phyloP scores from a whole-genome alignment of 2,329 filamentous ascomycete genomes.

The Arthroderma sp. region DNA sequence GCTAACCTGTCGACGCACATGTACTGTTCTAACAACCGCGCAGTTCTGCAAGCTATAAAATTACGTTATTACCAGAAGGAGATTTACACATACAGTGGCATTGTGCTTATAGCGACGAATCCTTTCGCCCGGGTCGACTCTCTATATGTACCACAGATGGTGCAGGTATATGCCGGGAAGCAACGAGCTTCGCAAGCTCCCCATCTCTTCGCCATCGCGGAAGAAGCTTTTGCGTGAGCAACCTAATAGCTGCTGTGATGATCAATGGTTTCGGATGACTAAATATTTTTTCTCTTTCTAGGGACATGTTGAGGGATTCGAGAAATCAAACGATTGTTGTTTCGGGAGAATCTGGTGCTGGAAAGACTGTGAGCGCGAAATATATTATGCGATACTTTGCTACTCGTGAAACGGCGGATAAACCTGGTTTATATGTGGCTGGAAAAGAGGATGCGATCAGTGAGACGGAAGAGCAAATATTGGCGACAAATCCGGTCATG shows the following conservation, averaged over 20 bases:
- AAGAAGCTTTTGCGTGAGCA: slow-evolving; percentile 88
- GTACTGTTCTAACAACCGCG: slow-evolving; percentile 13
- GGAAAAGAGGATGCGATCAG: slow-evolving; percentile 72
- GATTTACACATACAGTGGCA: slow-evolving; percentile 98
- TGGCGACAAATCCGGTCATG: slow-evolving; percentile 98
- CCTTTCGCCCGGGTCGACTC: slow-evolving; percentile 96
- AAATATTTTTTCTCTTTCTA: slow-evolving; percentile 22
- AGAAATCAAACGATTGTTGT: slow-evolving; percentile 98
- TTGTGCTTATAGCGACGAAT: slow-evolving; percentile 96
- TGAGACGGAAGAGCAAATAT: slow-evolving; percentile 94
- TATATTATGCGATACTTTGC: slow-evolving; percentile 99
- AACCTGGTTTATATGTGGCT: slow-evolving; percentile 63
- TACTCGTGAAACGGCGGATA: slow-evolving; percentile 85
- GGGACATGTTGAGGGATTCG: slow-evolving; percentile 89
- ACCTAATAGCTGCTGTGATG: slow-evolving; percentile 24
- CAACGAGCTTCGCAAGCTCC: slow-evolving; percentile 93
- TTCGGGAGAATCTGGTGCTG: slow-evolving; percentile 96
- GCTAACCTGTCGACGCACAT: slow-evolving; percentile 3
- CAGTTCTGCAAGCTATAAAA: slow-evolving; percentile 93
- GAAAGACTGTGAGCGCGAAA: slow-evolving; percentile 98
- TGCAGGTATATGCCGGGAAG: slow-evolving; percentile 97
- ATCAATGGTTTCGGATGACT: slow-evolving; percentile 1
- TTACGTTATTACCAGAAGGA: slow-evolving; percentile 96
- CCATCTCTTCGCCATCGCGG: slow-evolving; percentile 95
- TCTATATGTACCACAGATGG: slow-evolving; percentile 96